A percentile compares a stretch with the other conserved stretches of the same genome.
Conservation (phyloP, 75 land plant species). For the Ceratopteris richardii region DNA sequence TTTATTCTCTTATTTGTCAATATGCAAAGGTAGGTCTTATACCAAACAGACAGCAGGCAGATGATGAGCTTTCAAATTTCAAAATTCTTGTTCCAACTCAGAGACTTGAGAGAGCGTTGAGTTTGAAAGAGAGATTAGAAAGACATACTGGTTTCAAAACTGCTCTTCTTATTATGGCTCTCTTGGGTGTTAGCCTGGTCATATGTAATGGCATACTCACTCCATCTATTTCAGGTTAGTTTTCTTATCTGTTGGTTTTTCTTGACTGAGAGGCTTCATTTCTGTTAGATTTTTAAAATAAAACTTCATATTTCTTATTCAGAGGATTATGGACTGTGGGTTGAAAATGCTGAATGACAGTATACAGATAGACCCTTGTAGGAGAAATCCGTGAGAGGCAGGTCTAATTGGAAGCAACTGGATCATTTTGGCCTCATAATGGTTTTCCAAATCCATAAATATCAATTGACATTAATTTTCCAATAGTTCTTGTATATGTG, state of each 20-base stretch:
- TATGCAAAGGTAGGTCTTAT: slow-evolving; percentile 88
- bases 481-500: too few species aligned
- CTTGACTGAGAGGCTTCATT: too few species aligned
- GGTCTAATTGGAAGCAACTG: too few species aligned
- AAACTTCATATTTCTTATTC: too few species aligned
- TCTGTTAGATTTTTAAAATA: too few species aligned
- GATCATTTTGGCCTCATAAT: too few species aligned
- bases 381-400: too few species aligned
- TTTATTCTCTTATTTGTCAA: slow-evolving; percentile 91
- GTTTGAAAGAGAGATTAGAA: slow-evolving; percentile 61
- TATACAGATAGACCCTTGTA: too few species aligned
- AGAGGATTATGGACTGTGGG: too few species aligned
- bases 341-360: too few species aligned
- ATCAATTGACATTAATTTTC: too few species aligned
- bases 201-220: slow-evolving; percentile 92
- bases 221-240: slow-evolving; percentile 92
- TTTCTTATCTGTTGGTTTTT: neutral
- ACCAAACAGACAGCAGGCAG: slow-evolving; percentile 85
- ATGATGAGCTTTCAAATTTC: slow-evolving; percentile 86
- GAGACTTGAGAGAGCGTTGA: slow-evolving; percentile 63
- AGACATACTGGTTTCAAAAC: slow-evolving; percentile 41
- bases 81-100: slow-evolving; percentile 70
- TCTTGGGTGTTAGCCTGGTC: slow-evolving; percentile 81
- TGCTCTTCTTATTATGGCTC: slow-evolving; percentile 62
- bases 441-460: too few species aligned